phyloP scores from a whole-genome alignment of 176 grass and related monocot genomes.

The Canna indica region DNA sequence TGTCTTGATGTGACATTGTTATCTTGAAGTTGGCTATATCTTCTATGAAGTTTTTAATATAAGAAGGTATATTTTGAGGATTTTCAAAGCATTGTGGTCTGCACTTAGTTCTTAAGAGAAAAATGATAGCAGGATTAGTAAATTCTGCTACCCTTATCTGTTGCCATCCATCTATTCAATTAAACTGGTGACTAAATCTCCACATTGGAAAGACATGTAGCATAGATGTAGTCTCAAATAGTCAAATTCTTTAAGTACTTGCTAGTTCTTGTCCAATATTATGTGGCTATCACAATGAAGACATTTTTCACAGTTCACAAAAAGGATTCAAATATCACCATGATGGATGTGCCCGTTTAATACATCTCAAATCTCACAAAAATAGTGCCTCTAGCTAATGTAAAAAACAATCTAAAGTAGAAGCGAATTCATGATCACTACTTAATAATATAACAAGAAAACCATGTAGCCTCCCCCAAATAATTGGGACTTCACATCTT shows the following conservation, averaged over 20 bases:
- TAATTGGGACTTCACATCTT: too few relatives aligned
- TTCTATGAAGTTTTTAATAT: neutral
- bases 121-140: neutral
- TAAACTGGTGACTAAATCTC: too few relatives aligned
- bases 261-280: neutral
- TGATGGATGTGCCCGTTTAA: neutral
- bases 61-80: neutral
- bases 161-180: neutral
- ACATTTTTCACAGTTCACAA: neutral
- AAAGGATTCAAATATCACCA: neutral
- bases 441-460: neutral
- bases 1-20: neutral
- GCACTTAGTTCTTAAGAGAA: neutral
- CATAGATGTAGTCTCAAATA: neutral
- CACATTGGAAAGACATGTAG: too few relatives aligned
- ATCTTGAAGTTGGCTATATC: neutral
- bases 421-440: neutral
- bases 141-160: neutral
- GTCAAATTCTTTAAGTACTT: too few relatives aligned
- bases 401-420: neutral
- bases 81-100: neutral
- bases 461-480: too few relatives aligned
- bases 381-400: neutral
- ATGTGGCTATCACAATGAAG: neutral
- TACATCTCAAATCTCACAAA: neutral